Conservation (phyloP, 192 early-diverging fungal genomes). For the Chytriomyces sp. region DNA sequence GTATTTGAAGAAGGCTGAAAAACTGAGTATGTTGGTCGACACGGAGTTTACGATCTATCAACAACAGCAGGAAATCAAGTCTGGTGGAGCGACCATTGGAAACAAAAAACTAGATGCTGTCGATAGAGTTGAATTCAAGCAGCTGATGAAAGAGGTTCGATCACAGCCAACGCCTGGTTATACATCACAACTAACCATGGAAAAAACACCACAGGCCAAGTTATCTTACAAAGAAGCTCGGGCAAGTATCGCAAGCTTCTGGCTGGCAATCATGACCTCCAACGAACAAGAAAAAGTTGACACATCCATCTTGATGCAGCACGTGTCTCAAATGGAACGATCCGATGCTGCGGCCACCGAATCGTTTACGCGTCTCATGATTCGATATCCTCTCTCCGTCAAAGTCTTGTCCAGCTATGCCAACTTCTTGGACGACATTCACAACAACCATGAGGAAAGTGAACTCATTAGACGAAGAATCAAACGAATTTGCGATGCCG, state of each 20-base stretch:
- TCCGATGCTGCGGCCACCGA: conserved; percentile 29
- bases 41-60: conserved; percentile 40
- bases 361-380: conserved; percentile 19
- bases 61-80: conserved; percentile 39
- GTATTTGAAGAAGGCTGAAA: conserved; percentile 36
- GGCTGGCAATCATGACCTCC: conserved; percentile 36
- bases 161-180: background rate
- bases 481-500: conserved; percentile 36
- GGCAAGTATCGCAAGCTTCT: conserved; percentile 38
- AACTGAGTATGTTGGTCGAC: conserved; percentile 22
- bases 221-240: conserved; percentile 24
- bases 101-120: conserved; percentile 41
- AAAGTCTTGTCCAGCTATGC: conserved; percentile 31
- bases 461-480: conserved; percentile 27
- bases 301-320: conserved; percentile 27
- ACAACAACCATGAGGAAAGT: conserved; percentile 39
- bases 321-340: conserved; percentile 39
- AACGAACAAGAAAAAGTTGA: conserved; percentile 23
- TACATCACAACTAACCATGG: background rate
- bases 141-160: conserved; percentile 35
- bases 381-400: conserved; percentile 34
- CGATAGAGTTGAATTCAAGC: conserved; percentile 40
- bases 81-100: conserved; percentile 31
- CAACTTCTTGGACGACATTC: conserved; percentile 34
- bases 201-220: conserved; percentile 14